phyloP scores from a whole-genome alignment of 2,329 filamentous ascomycete species.

The Claviceps lovelessii region DNA sequence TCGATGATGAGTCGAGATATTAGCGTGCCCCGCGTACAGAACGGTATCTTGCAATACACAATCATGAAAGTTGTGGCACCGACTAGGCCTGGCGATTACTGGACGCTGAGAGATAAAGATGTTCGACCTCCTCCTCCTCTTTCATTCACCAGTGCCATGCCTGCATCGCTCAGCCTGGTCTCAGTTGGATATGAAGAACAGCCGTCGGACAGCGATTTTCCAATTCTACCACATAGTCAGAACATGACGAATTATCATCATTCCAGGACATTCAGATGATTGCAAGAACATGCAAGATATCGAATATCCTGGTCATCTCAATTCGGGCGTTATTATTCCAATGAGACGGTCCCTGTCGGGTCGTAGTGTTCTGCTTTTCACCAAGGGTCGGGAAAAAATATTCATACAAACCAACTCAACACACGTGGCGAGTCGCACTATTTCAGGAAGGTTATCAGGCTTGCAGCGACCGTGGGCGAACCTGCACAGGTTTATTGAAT shows the following conservation, averaged over 20 bases:
- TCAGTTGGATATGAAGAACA: not conserved
- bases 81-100: slow-evolving; percentile 22
- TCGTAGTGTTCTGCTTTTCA: not conserved
- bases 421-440: not conserved
- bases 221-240: not conserved
- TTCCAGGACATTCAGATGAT: not conserved
- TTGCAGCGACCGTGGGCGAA: not conserved
- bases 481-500: not conserved
- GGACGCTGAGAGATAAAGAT: slow-evolving; percentile 18
- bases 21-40: slow-evolving; percentile 29
- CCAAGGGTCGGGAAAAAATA: not conserved
- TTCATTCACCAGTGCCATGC: slow-evolving; percentile 5
- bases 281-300: slow-evolving; percentile 1
- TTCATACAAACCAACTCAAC: not conserved
- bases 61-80: slow-evolving; percentile 31
- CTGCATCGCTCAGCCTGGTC: not conserved
- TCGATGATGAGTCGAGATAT: slow-evolving; percentile 25
- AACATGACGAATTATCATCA: not conserved
- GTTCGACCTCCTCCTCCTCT: slow-evolving; percentile 5
- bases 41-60: slow-evolving; percentile 32
- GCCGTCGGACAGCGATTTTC: not conserved
- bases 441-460: not conserved
- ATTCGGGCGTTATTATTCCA: not conserved
- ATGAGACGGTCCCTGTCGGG: not conserved
- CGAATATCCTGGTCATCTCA: slow-evolving; percentile 1